A percentile compares a stretch with the other conserved stretches of the same genome.
These are phyloP conservation scores for Venturia aucupariae DNA, from an alignment of 2,329 filamentous ascomycete species.

Conservation along the genomic window DNA sequence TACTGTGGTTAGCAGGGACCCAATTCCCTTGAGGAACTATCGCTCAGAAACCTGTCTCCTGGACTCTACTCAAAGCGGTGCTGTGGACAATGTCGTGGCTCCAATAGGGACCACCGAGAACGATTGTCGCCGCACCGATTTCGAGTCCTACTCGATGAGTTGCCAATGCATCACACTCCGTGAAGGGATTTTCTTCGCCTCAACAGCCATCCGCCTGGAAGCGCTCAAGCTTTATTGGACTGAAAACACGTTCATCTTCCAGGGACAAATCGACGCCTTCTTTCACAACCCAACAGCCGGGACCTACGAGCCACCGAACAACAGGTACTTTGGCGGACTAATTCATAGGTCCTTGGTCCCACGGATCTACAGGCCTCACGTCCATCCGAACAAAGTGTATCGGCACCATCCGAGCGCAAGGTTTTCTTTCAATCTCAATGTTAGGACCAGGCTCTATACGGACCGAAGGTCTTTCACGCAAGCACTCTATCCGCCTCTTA, in stretches of 20 bases:
- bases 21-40: too few species aligned
- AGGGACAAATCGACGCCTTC: neutral
- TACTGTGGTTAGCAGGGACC: too few species aligned
- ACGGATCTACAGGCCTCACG: too few species aligned
- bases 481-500: too few species aligned
- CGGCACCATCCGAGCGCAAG: too few species aligned
- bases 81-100: neutral
- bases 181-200: neutral
- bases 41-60: too few species aligned
- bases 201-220: neutral
- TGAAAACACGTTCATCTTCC: neutral
- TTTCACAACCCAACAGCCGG: neutral
- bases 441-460: too few species aligned
- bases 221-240: neutral
- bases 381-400: too few species aligned
- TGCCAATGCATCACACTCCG: neutral
- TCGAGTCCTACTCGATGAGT: neutral
- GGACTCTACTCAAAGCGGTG: neutral
- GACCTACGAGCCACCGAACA: neutral
- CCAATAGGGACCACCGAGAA: neutral
- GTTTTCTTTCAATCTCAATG: too few species aligned
- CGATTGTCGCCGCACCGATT: neutral
- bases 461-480: too few species aligned
- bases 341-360: too few species aligned
- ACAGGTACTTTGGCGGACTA: too few species aligned